Percentiles rank a stretch among this genome's conserved stretches.
These are phyloP conservation scores for Mortierella claussenii DNA, from an alignment of 192 early-diverging fungal species.

Conservation along the genomic window DNA sequence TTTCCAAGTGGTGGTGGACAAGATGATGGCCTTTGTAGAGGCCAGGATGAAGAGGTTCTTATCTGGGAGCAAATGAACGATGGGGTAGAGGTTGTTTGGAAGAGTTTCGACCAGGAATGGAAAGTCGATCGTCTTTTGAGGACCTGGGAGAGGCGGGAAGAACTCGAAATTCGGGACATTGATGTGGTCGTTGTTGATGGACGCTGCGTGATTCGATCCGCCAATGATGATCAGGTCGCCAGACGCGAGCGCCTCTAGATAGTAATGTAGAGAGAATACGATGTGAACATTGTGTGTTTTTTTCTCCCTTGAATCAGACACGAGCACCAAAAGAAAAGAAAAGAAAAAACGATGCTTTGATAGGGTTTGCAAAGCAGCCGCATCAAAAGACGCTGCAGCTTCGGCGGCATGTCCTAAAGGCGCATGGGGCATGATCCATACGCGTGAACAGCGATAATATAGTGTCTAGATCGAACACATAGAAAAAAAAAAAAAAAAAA, in stretches of 20 bases:
- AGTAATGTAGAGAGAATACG: too few relatives aligned
- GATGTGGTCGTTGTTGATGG: slow-evolving; percentile 55
- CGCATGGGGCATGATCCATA: too few relatives aligned
- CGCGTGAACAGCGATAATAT: too few relatives aligned
- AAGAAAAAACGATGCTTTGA: too few relatives aligned
- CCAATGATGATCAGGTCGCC: slow-evolving; percentile 68
- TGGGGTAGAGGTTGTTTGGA: slow-evolving; percentile 57
- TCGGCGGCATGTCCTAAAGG: too few relatives aligned
- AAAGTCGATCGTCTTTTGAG: slow-evolving; percentile 48
- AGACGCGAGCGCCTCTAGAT: slow-evolving; percentile 31
- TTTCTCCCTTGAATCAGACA: too few relatives aligned
- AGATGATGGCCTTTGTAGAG: slow-evolving; percentile 57
- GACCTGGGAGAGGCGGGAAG: slow-evolving; percentile 41
- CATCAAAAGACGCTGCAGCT: too few relatives aligned
- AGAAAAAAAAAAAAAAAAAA: background rate
- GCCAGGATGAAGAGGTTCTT: slow-evolving; percentile 64
- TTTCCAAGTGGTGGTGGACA: slow-evolving; percentile 52
- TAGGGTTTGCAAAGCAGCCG: too few relatives aligned
- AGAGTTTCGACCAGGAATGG: slow-evolving; percentile 53
- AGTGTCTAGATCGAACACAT: too few relatives aligned
- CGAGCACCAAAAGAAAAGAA: background rate
- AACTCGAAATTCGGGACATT: slow-evolving; percentile 61
- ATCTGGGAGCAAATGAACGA: slow-evolving; percentile 60
- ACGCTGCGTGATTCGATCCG: slow-evolving; percentile 59
- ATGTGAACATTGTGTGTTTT: too few relatives aligned